Evolutionary conservation across 371 early-diverging fungal species (phyloP).

Genomic region (Mortierella sp.): DNA sequence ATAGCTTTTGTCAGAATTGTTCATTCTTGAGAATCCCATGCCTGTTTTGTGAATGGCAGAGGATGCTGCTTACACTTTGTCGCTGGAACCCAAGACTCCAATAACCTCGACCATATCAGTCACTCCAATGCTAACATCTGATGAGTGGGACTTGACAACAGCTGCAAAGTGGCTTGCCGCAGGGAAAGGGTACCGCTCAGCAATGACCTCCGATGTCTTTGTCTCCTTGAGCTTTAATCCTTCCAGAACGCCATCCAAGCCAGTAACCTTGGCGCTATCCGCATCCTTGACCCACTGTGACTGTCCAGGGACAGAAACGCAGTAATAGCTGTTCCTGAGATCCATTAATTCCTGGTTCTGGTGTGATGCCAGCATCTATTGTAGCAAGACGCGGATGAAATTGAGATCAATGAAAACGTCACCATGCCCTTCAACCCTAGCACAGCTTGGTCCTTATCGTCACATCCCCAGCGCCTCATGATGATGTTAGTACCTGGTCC

Average conservation of each 20-base stretch:
- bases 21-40: background rate
- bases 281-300: conserved; percentile 62
- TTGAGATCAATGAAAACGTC: background rate
- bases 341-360: conserved; percentile 35
- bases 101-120: conserved; percentile 72
- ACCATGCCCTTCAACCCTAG: background rate
- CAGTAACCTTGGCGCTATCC: conserved; percentile 5
- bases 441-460: background rate
- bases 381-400: background rate
- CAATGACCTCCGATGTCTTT: conserved; percentile 16
- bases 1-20: background rate
- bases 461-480: background rate
- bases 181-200: conserved; percentile 69
- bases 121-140: conserved; percentile 62
- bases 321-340: conserved; percentile 62
- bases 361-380: conserved; percentile 16
- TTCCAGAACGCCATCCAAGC: conserved; percentile 27
- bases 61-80: conserved; percentile 31
- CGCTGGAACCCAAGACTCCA: conserved; percentile 62
- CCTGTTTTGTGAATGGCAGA: too few species aligned
- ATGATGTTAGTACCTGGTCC: conserved; percentile 12
- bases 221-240: conserved; percentile 19
- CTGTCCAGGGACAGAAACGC: conserved; percentile 76
- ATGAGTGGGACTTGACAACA: conserved; percentile 62
- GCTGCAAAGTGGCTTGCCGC: conserved; percentile 62